A percentile compares a stretch with the other conserved stretches of the same genome.
Evolutionary conservation across 2,329 filamentous ascomycete species (phyloP).

Genomic region (Fusarium proliferatum): DNA sequence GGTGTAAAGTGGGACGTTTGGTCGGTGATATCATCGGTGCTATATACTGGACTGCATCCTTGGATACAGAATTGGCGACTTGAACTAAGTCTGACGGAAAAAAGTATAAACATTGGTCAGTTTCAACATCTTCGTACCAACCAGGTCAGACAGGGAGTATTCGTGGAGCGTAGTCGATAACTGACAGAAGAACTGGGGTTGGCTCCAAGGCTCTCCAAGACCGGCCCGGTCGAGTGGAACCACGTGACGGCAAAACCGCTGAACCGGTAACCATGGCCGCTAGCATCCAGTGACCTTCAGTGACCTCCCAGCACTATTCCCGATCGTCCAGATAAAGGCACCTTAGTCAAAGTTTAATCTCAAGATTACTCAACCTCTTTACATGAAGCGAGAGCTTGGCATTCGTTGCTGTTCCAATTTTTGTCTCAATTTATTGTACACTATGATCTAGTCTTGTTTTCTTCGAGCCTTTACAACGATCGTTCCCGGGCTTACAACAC

Average conservation of each 20-base stretch:
- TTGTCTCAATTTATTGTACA: background rate
- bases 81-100: background rate
- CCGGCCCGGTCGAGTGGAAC: conserved; percentile 4
- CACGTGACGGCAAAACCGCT: background rate
- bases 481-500: background rate
- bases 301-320: background rate
- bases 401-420: background rate
- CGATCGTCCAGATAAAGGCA: background rate
- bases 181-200: background rate
- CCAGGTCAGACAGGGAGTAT: background rate
- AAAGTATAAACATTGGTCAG: background rate
- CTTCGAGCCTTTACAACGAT: background rate
- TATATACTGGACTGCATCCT: background rate
- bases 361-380: background rate
- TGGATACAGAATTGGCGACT: background rate
- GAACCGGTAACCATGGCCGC: background rate
- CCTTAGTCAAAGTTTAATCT: background rate
- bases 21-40: background rate
- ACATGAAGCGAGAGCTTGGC: background rate
- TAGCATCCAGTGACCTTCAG: background rate
- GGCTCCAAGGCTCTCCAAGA: background rate
- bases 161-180: background rate
- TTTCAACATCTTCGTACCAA: background rate
- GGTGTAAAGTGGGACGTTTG: background rate
- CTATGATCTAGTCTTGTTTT: background rate